Conservation (phyloP, 129 eudicot genomes). For the Smallanthus sonchifolius region DNA sequence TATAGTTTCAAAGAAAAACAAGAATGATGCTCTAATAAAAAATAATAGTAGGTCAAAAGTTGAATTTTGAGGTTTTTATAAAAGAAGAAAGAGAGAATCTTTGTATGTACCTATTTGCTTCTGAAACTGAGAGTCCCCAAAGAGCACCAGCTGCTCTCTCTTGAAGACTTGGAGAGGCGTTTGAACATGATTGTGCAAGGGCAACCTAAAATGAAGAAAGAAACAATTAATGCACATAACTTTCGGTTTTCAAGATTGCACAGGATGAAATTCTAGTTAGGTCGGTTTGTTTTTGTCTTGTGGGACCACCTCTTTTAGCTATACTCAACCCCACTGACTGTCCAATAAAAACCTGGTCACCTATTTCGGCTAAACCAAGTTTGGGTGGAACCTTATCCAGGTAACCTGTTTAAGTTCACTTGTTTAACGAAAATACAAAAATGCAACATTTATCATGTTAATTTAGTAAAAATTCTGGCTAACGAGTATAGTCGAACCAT, state of each 20-base stretch:
- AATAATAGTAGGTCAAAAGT: not conserved
- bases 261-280: not conserved
- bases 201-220: constrained; percentile 54
- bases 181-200: constrained; percentile 80
- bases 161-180: constrained; percentile 92
- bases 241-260: not conserved
- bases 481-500: not conserved
- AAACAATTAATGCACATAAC: not conserved
- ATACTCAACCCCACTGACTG: not conserved
- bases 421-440: not conserved
- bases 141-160: constrained; percentile 99
- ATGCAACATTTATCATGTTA: not conserved
- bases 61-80: not conserved
- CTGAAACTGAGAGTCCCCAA: constrained; percentile 96
- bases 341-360: not conserved
- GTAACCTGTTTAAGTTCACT: not conserved
- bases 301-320: not conserved
- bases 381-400: not conserved
- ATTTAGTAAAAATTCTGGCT: not conserved
- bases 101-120: constrained; percentile 73
- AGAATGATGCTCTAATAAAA: not conserved
- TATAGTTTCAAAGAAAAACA: not conserved
- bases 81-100: not conserved
- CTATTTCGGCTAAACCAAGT: not conserved
- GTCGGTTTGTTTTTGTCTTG: not conserved